Base-by-base conservation (phyloP, 2,329 filamentous ascomycete genomes). In the Sphaerulina musiva region DNA sequence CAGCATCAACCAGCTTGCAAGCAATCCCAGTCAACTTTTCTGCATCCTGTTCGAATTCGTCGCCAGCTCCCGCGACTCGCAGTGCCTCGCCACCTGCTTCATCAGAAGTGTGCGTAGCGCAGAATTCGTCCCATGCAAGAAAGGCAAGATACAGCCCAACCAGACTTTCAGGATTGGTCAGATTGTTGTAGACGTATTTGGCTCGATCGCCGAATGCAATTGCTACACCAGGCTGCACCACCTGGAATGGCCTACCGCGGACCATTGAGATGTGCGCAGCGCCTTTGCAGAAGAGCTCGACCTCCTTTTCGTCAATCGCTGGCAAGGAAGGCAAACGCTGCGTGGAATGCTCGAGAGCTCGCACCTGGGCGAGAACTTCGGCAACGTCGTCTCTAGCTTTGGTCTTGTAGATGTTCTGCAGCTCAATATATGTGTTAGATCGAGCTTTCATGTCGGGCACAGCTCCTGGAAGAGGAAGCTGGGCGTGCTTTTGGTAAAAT, bases 381-480 rank as follows among this genome's bases (percentile, higher is more conserved):
- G 81, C 80, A 11, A 85, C 76, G 65, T 98, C 93, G 65, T 80
- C 76, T 34, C 86, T 83, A 42, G 93, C 90, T 71, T 95, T 95
- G 20, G 77, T 73, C 72, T 95, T 96, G 80, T 97, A 98, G 56
- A 97, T 82, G 64, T 87, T 92, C 69, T 97, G 93, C 10, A 98
- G 79, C 64, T 84, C 79, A 61, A 98, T 86, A 73, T 98, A 98
- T 58, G 95, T 86, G 53, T 79, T 82, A 3, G 91, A 95, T 67
- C 92, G 82, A 2, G 93, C 90, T 75, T 98, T 98, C 93, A 98
- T 98, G 70, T 98, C 93, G 1, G 95, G 93, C 1, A 98, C 76
- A 2, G 86, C 84, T 10, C 93, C 95, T 0, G 91, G 86, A 0
- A 98, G 76, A 12, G 93, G 93, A 4, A 98, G 78, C 29, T 85